Evolutionary conservation across 2,329 filamentous ascomycete species (phyloP).

Genomic region (Hymenoscyphus albidus): DNA sequence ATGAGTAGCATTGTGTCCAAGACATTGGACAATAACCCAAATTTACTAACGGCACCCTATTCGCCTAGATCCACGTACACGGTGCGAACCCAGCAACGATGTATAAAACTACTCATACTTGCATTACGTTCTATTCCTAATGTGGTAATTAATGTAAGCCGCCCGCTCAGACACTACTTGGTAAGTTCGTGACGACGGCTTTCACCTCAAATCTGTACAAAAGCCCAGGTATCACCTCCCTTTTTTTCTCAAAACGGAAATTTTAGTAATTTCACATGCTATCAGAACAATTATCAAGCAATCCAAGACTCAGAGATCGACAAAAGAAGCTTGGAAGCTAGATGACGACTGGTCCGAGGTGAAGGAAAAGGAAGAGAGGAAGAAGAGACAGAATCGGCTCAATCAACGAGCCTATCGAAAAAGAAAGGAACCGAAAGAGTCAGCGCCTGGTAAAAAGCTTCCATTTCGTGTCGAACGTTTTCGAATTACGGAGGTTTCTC

Average conservation of each 20-base stretch:
- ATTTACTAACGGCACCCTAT: not conserved
- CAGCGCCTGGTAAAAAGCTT: not conserved
- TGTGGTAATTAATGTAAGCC: not conserved
- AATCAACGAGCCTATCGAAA: slow-evolving; percentile 51
- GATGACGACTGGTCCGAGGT: slow-evolving; percentile 62
- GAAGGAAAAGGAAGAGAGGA: slow-evolving; percentile 61
- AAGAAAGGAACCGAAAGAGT: slow-evolving; percentile 14
- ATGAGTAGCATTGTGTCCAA: not conserved
- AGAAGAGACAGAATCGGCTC: slow-evolving; percentile 69
- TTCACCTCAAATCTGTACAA: not conserved
- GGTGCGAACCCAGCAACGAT: not conserved
- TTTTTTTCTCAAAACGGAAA: slow-evolving; percentile 6
- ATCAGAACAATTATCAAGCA: not conserved
- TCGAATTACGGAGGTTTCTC: slow-evolving; percentile 13
- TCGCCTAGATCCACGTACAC: not conserved
- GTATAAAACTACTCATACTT: not conserved
- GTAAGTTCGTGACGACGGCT: not conserved
- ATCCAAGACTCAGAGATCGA: not conserved
- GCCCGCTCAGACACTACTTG: not conserved
- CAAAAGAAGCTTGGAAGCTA: slow-evolving; percentile 14
- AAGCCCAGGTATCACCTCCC: not conserved
- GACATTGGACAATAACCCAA: too few relatives aligned
- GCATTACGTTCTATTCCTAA: not conserved
- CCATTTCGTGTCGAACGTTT: slow-evolving; percentile 21
- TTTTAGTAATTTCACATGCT: slow-evolving; percentile 10